A percentile compares a stretch with the other conserved stretches of the same genome.
These are phyloP conservation scores for Breynia disticha DNA, from an alignment of 441 rosid species.

Conservation along the genomic window DNA sequence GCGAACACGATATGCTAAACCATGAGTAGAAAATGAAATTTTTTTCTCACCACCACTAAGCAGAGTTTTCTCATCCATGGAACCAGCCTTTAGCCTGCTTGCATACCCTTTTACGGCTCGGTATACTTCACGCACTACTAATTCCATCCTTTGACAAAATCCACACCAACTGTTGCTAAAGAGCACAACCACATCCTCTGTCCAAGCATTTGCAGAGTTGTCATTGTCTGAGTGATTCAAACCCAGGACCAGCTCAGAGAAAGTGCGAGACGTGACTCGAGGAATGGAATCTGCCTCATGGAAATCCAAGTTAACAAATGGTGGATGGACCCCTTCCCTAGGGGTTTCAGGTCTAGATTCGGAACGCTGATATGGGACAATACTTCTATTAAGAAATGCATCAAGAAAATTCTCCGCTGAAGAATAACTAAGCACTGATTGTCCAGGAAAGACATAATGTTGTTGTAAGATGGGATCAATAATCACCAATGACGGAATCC, in stretches of 20 bases:
- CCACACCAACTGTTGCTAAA: constrained; percentile 89
- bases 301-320: constrained; percentile 74
- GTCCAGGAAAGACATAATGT: constrained; percentile 53
- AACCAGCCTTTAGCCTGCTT: constrained; percentile 32
- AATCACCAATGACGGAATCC: constrained; percentile 69
- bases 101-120: constrained; percentile 52
- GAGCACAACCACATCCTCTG: constrained; percentile 80
- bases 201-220: constrained; percentile 30
- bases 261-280: constrained; percentile 43
- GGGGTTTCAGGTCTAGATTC: constrained; percentile 37
- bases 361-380: constrained; percentile 54
- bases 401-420: constrained; percentile 45
- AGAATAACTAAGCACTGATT: constrained; percentile 32
- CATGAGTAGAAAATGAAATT: constrained; percentile 7
- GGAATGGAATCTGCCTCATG: constrained; percentile 79
- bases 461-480: constrained; percentile 57
- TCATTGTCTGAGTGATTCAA: constrained; percentile 36
- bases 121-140: constrained; percentile 76
- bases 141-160: constrained; percentile 94
- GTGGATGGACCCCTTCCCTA: constrained; percentile 49
- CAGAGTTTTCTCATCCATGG: constrained; percentile 26
- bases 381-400: constrained; percentile 51
- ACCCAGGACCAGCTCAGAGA: constrained; percentile 52
- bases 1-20: not conserved
- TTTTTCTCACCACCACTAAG: constrained; percentile 39